Percentiles rank a stretch among this genome's conserved stretches.
Conservation (phyloP, 257 asterid genomes). For the Scutellaria galericulata region DNA sequence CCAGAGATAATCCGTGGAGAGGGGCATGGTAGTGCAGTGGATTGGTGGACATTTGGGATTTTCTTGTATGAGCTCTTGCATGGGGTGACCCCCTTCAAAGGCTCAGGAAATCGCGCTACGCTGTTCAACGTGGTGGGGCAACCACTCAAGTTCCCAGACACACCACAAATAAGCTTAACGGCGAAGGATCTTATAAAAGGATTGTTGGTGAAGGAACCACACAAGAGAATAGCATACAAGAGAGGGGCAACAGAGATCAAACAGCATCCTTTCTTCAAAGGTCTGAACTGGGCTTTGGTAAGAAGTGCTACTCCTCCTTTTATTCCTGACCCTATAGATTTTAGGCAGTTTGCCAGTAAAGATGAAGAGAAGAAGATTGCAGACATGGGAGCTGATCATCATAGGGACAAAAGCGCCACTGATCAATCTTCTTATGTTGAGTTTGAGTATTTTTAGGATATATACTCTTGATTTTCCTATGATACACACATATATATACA, state of each 20-base stretch:
- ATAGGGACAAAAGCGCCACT: conserved; percentile 14
- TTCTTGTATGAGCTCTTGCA: conserved; percentile 54
- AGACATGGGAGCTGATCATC: conserved; percentile 27
- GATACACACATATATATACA: no score
- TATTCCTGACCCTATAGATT: conserved; percentile 46
- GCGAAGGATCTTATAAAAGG: conserved; percentile 50
- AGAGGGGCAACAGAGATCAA: conserved; percentile 56
- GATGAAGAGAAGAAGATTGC: conserved; percentile 45
- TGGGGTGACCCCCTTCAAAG: conserved; percentile 56
- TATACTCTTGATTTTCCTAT: no score
- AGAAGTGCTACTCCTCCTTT: conserved; percentile 49
- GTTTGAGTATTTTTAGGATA: conserved; percentile 44
- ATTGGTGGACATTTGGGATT: conserved; percentile 62
- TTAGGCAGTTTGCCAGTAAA: conserved; percentile 43
- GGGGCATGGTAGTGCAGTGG: conserved; percentile 62
- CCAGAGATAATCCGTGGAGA: conserved; percentile 66
- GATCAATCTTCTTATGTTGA: conserved; percentile 40
- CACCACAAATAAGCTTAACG: conserved; percentile 38
- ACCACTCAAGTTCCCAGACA: conserved; percentile 51
- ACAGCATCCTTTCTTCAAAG: conserved; percentile 53
- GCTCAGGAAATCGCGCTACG: conserved; percentile 50
- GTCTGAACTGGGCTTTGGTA: conserved; percentile 56
- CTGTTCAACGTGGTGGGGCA: conserved; percentile 55
- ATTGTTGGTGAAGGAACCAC: conserved; percentile 54
- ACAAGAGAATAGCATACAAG: conserved; percentile 54